Conservation (phyloP, 2,329 filamentous ascomycete species). For the Myriosclerotinia scirpicola region DNA sequence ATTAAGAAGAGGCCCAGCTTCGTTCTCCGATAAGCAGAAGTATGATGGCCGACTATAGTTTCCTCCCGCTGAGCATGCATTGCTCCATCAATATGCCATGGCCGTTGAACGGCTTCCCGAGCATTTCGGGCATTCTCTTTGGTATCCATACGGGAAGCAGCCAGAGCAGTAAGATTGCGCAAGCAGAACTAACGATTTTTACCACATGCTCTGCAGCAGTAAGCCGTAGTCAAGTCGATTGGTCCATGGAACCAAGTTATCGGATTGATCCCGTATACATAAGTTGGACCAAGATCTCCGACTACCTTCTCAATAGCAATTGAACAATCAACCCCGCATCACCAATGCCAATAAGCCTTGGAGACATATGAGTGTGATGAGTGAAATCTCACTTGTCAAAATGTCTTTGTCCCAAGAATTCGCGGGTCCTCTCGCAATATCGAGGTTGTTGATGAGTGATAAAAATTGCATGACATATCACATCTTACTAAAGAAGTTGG, state of each 20-base stretch:
- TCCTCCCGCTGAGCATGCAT: conserved; percentile 11
- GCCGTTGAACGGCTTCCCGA: not conserved
- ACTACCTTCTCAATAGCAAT: not conserved
- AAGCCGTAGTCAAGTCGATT: not conserved
- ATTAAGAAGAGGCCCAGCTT: not conserved
- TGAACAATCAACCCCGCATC: not conserved
- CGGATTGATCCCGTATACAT: not conserved
- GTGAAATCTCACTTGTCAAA: not conserved
- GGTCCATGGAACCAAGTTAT: not conserved
- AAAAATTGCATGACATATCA: conserved; percentile 6
- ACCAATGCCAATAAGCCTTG: not conserved
- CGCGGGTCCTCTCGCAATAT: conserved; percentile 2
- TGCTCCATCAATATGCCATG: not conserved
- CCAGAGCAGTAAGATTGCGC: not conserved
- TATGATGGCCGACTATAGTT: not conserved
- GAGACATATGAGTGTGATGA: not conserved
- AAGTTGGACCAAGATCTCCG: not conserved
- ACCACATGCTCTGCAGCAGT: not conserved
- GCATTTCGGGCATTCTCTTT: not conserved
- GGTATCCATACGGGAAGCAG: not conserved
- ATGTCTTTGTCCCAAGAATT: not conserved
- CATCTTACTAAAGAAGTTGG: not conserved
- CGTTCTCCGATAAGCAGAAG: not conserved
- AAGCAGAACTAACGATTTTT: not conserved
- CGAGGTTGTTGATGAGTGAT: not conserved